Evolutionary conservation across 2,329 filamentous ascomycete genomes (phyloP).

Genomic region (Sporothrix mexicana): DNA sequence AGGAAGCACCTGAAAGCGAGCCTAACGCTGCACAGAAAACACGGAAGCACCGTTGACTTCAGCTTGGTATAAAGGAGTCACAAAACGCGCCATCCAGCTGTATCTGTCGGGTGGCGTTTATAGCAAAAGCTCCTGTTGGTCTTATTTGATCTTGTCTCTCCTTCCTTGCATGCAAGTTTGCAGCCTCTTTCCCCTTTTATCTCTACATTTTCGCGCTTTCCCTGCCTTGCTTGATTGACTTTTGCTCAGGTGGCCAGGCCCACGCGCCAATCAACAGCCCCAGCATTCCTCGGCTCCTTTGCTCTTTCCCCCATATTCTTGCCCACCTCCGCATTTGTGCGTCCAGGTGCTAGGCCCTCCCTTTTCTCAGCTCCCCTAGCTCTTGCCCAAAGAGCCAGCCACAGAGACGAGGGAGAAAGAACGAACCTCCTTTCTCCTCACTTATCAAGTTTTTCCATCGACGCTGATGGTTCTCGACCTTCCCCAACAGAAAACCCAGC

Average conservation of each 20-base stretch:
- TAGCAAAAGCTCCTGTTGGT: not conserved
- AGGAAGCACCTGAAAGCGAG: constrained; percentile 26
- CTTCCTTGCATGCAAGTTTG: constrained; percentile 10
- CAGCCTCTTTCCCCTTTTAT: not conserved
- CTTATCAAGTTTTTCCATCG: not conserved
- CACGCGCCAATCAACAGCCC: constrained; percentile 25
- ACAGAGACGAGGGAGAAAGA: not conserved
- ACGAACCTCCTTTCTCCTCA: constrained; percentile 10
- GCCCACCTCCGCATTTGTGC: constrained; percentile 19
- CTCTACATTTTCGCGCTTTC: constrained; percentile 11
- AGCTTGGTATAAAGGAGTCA: constrained; percentile 1
- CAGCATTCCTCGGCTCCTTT: constrained; percentile 29
- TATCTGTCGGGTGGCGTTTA: not conserved
- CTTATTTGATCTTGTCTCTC: constrained; percentile 6
- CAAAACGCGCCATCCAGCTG: not conserved
- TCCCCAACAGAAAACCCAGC: constrained; percentile 22
- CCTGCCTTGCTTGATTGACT: not conserved
- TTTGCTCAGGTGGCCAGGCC: not conserved
- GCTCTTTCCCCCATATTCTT: not conserved
- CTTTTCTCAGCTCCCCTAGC: constrained; percentile 23
- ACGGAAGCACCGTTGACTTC: constrained; percentile 1
- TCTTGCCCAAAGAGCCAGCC: constrained; percentile 1
- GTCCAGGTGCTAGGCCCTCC: not conserved
- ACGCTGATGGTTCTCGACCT: constrained; percentile 21
- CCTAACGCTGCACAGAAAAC: not conserved